phyloP scores from a whole-genome alignment of 2,329 filamentous ascomycete species.

The Fusarium gaditjirri region DNA sequence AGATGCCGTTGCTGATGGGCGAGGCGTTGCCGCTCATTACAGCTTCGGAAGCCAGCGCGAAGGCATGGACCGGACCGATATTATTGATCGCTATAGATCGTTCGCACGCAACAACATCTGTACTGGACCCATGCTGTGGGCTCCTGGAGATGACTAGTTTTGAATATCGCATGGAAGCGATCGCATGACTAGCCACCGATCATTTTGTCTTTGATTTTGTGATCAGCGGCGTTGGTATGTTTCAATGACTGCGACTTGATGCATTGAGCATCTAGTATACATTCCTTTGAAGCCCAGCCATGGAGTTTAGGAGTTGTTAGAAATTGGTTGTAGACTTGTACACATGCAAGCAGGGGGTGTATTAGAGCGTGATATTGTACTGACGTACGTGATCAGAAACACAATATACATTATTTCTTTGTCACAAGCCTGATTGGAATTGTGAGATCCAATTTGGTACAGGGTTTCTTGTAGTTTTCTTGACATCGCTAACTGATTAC shows the following conservation, averaged over 20 bases:
- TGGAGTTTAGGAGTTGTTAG: background rate
- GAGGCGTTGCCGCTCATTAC: constrained; percentile 64
- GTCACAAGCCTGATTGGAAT: background rate
- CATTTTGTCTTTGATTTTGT: background rate
- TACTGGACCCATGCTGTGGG: constrained; percentile 46
- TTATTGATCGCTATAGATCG: constrained; percentile 62
- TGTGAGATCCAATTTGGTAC: background rate
- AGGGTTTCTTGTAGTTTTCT: background rate
- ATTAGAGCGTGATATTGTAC: background rate
- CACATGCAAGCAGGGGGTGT: background rate
- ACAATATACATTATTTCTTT: background rate
- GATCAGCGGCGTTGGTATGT: background rate
- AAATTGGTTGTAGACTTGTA: background rate
- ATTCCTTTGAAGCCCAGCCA: background rate
- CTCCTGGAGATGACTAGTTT: constrained; percentile 27
- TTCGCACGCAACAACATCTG: constrained; percentile 66
- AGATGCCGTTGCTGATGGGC: constrained; percentile 63
- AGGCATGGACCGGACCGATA: constrained; percentile 61
- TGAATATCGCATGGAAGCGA: background rate
- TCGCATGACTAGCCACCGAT: too few species aligned
- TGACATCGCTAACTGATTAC: background rate
- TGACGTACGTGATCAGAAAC: background rate
- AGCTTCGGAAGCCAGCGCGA: constrained; percentile 55
- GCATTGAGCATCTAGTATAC: background rate
- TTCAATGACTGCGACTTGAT: background rate